Evolutionary conservation across 768 basidiomycete genomes (phyloP), one percentile per base, ranked within the genome.

Genomic region (Gelatoporia subvermispora): DNA sequence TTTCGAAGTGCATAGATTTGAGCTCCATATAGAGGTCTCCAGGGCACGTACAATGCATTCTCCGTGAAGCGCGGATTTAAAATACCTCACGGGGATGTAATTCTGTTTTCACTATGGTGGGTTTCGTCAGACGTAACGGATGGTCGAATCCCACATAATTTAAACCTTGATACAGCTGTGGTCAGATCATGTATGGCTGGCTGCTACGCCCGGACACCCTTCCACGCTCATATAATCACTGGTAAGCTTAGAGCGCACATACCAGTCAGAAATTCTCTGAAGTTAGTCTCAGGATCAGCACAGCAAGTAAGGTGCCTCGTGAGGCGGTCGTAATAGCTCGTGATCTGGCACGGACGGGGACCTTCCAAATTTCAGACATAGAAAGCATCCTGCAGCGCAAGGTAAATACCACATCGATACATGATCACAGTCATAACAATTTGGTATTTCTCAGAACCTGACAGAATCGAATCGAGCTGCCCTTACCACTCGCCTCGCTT

Each of bases 1-100:
- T 35, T 44, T 5, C 35, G 4, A 16, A 24, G 3, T n/a, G 16
- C 4, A 11, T 20, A 21, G 24, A 15, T 34, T 42, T 11, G 31
- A 10, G 17, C 25, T 38, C 20, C 46, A 13, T 24, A 21, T 46
- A 91, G 93, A 41, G 93, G 94, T 2, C 71, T 97, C 7, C 94
- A 97, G 65, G 93, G 91, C 1, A 81, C 84, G 1, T 95, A 88
- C 63, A 95, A 94, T 59, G 76, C 81, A 8, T 84, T 82, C 57
- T 81, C 90, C 1, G 74, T 75, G 2, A 79, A 77, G 55, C 78
- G 77, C 24, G 81, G 81, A 24, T 73, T 93, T 38, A 70, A 69
- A 38, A 73, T 97, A 15, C 93, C 93, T 0, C 75, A 93, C 62
- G 94, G 94, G 4, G 88, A 85, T 41, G 77, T 90, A 0, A 63